These are phyloP conservation scores for fission yeast (Schizosaccharomyces pombe) DNA, from an alignment of 805 yeast species.

Conservation along the genomic window DNA sequence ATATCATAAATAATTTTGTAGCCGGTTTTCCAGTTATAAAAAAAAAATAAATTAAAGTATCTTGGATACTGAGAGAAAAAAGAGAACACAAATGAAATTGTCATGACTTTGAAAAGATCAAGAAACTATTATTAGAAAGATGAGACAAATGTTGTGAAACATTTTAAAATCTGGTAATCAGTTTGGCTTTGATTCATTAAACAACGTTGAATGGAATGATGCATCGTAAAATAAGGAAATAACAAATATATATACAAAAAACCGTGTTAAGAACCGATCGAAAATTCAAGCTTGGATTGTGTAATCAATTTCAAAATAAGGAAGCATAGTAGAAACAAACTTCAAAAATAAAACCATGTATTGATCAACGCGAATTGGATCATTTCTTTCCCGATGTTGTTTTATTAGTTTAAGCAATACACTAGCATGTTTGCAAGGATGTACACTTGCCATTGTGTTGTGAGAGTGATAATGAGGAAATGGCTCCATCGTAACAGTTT, in stretches of 20 bases:
- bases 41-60: no score
- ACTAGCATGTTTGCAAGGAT: slow-evolving; percentile 85
- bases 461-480: slow-evolving; percentile 54
- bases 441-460: slow-evolving; percentile 64
- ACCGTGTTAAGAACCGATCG: no score
- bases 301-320: slow-evolving; percentile 90
- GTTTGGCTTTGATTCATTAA: no score
- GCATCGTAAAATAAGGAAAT: not conserved
- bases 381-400: slow-evolving; percentile 20
- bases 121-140: no score
- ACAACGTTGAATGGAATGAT: no score
- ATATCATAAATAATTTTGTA: no score
- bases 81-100: no score
- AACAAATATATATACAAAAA: not conserved
- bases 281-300: slow-evolving; percentile 40
- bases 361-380: slow-evolving; percentile 67
- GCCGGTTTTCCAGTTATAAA: no score
- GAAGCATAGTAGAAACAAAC: slow-evolving; percentile 89
- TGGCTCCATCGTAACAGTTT: slow-evolving; percentile 86
- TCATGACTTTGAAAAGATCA: no score
- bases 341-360: slow-evolving; percentile 73
- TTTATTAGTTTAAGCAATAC: slow-evolving; percentile 39
- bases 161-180: no score
- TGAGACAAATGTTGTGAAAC: no score
- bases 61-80: no score